These are phyloP conservation scores for Beauveria australis DNA, from an alignment of 2,329 filamentous ascomycete species.

Conservation along the genomic window DNA sequence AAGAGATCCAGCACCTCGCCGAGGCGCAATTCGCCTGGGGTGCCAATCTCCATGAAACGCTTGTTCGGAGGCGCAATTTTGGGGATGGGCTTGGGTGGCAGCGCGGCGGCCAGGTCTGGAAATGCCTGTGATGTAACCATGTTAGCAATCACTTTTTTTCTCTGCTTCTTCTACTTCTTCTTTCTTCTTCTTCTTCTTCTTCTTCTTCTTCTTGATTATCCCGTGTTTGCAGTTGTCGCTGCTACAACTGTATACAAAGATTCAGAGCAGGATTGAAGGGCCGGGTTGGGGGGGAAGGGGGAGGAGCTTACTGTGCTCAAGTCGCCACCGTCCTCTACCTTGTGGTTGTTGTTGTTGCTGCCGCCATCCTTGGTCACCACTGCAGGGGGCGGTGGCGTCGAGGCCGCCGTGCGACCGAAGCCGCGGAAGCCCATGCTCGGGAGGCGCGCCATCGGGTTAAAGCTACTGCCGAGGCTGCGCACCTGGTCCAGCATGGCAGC, in stretches of 20 bases:
- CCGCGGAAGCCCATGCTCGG: constrained; percentile 65
- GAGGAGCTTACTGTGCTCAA: constrained; percentile 43
- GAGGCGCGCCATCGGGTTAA: constrained; percentile 77
- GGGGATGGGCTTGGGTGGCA: constrained; percentile 46
- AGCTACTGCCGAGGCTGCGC: constrained; percentile 67
- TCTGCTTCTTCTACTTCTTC: not conserved
- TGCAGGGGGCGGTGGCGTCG: constrained; percentile 17
- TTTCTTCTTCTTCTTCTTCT: not conserved
- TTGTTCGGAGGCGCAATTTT: constrained; percentile 60
- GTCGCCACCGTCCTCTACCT: constrained; percentile 44
- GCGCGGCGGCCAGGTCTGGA: constrained; percentile 47
- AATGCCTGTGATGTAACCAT: constrained; percentile 39
- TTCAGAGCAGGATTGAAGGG: too few species aligned
- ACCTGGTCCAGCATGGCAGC: constrained; percentile 71
- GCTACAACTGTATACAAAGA: too few species aligned
- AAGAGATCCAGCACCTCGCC: constrained; percentile 67
- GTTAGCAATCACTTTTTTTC: not conserved
- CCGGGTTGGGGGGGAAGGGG: too few species aligned
- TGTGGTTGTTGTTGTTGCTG: constrained; percentile 25
- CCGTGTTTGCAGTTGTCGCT: not conserved
- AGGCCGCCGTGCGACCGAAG: constrained; percentile 51
- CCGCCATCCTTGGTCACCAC: constrained; percentile 22
- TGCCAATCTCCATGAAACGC: constrained; percentile 64
- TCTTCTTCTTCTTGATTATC: not conserved
- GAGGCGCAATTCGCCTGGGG: constrained; percentile 60